Conservation (phyloP, 345 rosid genomes). For the Citropsis articulata region DNA sequence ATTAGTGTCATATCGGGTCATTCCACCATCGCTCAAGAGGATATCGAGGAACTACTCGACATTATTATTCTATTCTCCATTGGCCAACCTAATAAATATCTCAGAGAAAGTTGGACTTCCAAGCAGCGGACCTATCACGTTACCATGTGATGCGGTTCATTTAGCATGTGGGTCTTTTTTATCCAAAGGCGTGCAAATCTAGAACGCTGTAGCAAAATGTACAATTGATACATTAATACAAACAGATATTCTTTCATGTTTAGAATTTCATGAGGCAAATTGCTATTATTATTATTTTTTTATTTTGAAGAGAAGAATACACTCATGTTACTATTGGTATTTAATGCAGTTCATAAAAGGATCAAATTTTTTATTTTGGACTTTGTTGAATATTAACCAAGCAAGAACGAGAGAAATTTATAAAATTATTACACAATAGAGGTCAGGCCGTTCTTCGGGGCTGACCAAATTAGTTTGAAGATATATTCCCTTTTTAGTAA, state of each 20-base stretch:
- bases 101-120: not conserved
- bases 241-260: not conserved
- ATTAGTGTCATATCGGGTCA: no score
- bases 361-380: no score
- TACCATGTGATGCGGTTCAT: not conserved
- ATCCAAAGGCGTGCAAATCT: not conserved
- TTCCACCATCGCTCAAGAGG: no score
- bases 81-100: no score
- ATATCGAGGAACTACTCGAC: no score
- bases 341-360: no score
- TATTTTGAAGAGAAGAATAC: no score
- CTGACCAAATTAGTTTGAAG: not conserved
- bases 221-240: not conserved
- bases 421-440: no score
- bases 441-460: not conserved
- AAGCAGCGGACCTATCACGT: not conserved
- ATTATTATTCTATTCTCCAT: no score
- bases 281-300: not conserved
- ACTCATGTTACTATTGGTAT: no score
- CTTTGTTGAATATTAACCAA: no score
- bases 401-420: no score
- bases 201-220: not conserved
- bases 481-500: not conserved
- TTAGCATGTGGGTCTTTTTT: slow-evolving; percentile 1
- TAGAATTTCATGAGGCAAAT: not conserved